Evolutionary conservation across 2,329 filamentous ascomycete genomes (phyloP), one percentile per base, ranked within the genome.

Genomic region (Hypoxylon sp.): DNA sequence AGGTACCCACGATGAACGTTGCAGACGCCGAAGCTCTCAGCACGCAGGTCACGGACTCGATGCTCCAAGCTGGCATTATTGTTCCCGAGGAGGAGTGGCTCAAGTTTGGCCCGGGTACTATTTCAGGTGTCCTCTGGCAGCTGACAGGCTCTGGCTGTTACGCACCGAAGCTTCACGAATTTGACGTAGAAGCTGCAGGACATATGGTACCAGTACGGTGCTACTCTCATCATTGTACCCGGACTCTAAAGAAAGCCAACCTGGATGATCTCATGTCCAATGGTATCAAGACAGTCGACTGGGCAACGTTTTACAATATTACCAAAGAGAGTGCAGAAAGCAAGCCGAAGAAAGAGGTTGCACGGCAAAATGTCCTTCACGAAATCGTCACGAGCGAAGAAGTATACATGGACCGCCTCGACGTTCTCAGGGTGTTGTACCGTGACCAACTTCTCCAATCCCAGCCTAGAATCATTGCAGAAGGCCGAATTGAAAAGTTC

Each of bases 1-100:
- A 97, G 77, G 93, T 99, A 0, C 94, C 95, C 0, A 99, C 93
- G 0, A 97, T 99, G 93, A 98, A 99, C 71, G 94, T 95, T 43
- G 94, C 94, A 5, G 96, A 99, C 81, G 95, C 95, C 0, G 95
- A 99, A 76, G 90, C 89, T 0, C 82, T 99, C 53, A 92, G 92
- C 65, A 86, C 87, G 61, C 88, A 87, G 41, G 91, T 97, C 0
- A 89, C 97, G 1, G 83, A 88, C 56, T 87, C 89, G 48, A 95
- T 99, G 92, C 86, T 94, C 68, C 84, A 87, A 22, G 88, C 90
- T 7, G 90, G 89, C 39, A 92, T 93, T 10, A 80, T 99, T 30
- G 82, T 96, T 4, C 89, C 90, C 13, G 94, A 97, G 32, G 95
- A 99, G 77, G 96, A 99, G 79, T 99, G 96, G 95, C 90, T 99